Conservation (phyloP, 805 yeast genomes). For the Yamadazyma insecticola region DNA sequence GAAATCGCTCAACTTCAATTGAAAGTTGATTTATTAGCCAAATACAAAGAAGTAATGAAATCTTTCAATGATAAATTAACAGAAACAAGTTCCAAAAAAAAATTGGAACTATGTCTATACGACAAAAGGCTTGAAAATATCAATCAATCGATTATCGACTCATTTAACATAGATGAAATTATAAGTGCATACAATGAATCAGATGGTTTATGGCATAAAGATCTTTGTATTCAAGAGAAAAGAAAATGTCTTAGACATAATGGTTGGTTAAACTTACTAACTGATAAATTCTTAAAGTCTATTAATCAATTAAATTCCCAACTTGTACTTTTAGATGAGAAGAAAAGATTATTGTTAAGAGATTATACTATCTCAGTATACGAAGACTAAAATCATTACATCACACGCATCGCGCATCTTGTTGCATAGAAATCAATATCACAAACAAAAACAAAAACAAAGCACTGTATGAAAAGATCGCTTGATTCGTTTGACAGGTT, state of each 20-base stretch:
- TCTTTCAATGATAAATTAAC: conserved; percentile 32
- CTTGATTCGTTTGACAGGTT: conserved; percentile 11
- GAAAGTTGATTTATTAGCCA: conserved; percentile 19
- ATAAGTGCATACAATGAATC: conserved; percentile 1
- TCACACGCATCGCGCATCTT: neutral
- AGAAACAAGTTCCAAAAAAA: conserved; percentile 7
- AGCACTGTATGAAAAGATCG: conserved; percentile 6
- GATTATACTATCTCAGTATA: conserved; percentile 31
- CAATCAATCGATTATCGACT: neutral
- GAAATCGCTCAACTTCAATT: too few species aligned
- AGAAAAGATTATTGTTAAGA: conserved; percentile 25
- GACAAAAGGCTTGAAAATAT: conserved; percentile 8
- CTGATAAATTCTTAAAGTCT: conserved; percentile 26
- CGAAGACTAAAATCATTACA: conserved; percentile 8
- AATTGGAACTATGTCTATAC: conserved; percentile 10
- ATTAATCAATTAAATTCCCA: conserved; percentile 3
- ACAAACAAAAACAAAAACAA: too few species aligned
- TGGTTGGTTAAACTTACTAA: conserved; percentile 42
- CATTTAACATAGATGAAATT: conserved; percentile 2
- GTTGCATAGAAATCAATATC: neutral
- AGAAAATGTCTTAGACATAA: conserved; percentile 53
- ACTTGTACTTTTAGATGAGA: conserved; percentile 28
- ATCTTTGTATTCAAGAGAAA: conserved; percentile 47
- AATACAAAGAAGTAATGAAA: conserved; percentile 33
- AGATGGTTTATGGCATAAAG: conserved; percentile 1